Percentiles rank a stretch among this genome's conserved stretches.
phyloP scores from a whole-genome alignment of 441 rosid species.

The Pelargonium australe region DNA sequence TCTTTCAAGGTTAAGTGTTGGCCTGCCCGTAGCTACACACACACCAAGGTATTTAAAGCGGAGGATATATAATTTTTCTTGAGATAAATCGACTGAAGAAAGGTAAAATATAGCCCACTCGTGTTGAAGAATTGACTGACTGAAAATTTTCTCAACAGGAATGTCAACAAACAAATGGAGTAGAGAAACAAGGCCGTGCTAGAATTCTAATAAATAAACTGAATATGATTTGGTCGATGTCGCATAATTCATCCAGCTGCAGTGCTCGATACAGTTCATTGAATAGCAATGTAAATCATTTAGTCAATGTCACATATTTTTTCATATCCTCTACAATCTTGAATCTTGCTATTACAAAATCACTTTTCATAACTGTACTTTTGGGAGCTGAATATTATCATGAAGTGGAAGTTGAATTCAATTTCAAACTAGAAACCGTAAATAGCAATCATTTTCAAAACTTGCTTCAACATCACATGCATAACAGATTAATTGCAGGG shows the following conservation, averaged over 20 bases:
- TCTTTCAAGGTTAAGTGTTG: constrained; percentile 86
- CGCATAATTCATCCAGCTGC: too few species aligned
- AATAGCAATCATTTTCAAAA: background rate
- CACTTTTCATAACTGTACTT: too few species aligned
- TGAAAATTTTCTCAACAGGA: background rate
- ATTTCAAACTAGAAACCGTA: background rate
- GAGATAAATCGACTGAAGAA: constrained; percentile 5
- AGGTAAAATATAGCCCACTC: background rate
- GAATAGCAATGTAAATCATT: too few species aligned
- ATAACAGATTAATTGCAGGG: background rate
- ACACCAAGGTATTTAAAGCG: constrained; percentile 23
- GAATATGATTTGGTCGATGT: too few species aligned
- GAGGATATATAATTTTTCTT: constrained; percentile 20
- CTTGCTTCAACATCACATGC: background rate
- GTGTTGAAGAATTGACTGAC: background rate
- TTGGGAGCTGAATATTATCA: background rate
- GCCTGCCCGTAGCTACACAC: constrained; percentile 70
- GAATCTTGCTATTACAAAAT: too few species aligned
- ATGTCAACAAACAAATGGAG: too few species aligned
- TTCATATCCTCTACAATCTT: too few species aligned
- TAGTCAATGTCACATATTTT: too few species aligned
- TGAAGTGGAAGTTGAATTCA: background rate
- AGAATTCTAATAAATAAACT: too few species aligned
- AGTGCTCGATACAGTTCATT: too few species aligned
- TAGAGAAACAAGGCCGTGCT: too few species aligned